phyloP scores from a whole-genome alignment of 192 early-diverging fungal genomes.

The Linnemannia schmuckeri region DNA sequence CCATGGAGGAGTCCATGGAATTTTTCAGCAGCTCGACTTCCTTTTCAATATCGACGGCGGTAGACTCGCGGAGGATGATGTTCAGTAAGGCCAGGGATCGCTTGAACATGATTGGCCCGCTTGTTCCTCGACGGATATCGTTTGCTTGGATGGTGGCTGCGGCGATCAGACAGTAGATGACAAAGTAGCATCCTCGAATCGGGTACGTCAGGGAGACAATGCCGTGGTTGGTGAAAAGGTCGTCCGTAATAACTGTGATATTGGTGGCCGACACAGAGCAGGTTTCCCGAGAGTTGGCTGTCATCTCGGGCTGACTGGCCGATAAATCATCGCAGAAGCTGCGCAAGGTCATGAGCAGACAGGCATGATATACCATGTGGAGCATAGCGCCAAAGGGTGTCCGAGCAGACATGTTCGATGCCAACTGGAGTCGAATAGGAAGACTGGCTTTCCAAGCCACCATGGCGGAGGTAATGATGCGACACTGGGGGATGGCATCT shows the following conservation, averaged over 20 bases:
- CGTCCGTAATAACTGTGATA: slow-evolving; percentile 64
- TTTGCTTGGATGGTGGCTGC: slow-evolving; percentile 64
- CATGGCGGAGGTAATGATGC: slow-evolving; percentile 48
- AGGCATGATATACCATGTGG: slow-evolving; percentile 68
- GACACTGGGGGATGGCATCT: slow-evolving; percentile 53
- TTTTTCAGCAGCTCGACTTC: slow-evolving; percentile 46
- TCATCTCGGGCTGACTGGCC: slow-evolving; percentile 59
- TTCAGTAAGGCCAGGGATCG: slow-evolving; percentile 34
- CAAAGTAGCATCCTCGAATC: slow-evolving; percentile 64
- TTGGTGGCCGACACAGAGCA: slow-evolving; percentile 65
- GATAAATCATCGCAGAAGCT: slow-evolving; percentile 57
- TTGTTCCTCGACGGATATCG: slow-evolving; percentile 40
- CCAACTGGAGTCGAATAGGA: slow-evolving; percentile 48
- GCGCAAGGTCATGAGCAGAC: slow-evolving; percentile 63
- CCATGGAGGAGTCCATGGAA: slow-evolving; percentile 35
- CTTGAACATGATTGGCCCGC: slow-evolving; percentile 49
- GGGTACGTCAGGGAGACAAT: slow-evolving; percentile 60
- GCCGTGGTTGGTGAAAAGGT: slow-evolving; percentile 57
- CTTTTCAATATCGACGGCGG: slow-evolving; percentile 38
- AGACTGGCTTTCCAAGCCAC: slow-evolving; percentile 54
- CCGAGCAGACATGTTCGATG: slow-evolving; percentile 33
- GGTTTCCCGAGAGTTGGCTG: slow-evolving; percentile 43
- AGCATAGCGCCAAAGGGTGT: slow-evolving; percentile 65
- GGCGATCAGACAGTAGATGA: slow-evolving; percentile 64
- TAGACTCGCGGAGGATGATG: slow-evolving; percentile 33